Percentiles rank a stretch among this genome's conserved stretches.
Conservation (phyloP, 1,139 yeast genomes). For the Pneumocystis canis region DNA sequence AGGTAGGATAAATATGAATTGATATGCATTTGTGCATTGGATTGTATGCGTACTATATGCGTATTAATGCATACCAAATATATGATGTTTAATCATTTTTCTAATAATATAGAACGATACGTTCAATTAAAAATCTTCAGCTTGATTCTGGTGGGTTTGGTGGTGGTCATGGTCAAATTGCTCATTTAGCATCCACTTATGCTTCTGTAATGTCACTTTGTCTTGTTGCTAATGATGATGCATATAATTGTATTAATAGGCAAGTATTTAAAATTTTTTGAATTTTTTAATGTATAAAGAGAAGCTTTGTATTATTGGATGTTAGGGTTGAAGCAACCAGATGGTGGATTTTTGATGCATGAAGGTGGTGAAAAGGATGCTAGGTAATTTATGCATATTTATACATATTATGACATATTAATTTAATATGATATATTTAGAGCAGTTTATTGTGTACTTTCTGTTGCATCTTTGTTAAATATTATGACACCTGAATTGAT, state of each 20-base stretch:
- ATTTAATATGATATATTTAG: conserved; percentile 22
- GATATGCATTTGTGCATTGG: not conserved
- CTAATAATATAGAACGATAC: conserved; percentile 24
- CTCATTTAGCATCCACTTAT: conserved; percentile 77
- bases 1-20: not conserved
- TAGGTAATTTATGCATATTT: conserved; percentile 4
- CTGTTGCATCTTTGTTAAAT: conserved; percentile 53
- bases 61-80: not conserved
- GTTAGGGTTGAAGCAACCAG: conserved; percentile 41
- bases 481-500: conserved; percentile 49
- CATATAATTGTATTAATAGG: conserved; percentile 35
- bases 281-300: not conserved
- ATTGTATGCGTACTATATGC: conserved; percentile 12
- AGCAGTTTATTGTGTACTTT: conserved; percentile 73
- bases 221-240: conserved; percentile 34
- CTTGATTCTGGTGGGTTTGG: conserved; percentile 50
- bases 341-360: conserved; percentile 70
- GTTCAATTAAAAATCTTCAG: conserved; percentile 11
- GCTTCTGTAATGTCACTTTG: conserved; percentile 59
- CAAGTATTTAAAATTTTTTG: conserved; percentile 13
- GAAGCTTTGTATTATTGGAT: conserved; percentile 46
- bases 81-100: not conserved
- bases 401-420: too few relatives aligned
- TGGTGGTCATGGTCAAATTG: conserved; percentile 68
- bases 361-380: conserved; percentile 73